Evolutionary conservation across 2,329 filamentous ascomycete genomes (phyloP).

Genomic region (Calonectria fujianensis): DNA sequence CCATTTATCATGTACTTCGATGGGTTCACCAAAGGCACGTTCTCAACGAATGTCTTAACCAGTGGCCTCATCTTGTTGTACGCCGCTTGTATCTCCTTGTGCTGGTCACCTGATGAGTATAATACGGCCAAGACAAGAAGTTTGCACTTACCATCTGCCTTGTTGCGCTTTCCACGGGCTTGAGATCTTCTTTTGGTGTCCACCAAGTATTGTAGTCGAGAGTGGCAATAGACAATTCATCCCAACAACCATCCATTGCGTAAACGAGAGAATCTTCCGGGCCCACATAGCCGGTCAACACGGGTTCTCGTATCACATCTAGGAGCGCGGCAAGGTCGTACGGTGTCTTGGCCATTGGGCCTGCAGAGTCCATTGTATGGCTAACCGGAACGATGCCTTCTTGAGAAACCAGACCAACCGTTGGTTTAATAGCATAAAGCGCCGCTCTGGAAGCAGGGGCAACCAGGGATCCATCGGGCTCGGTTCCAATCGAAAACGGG

Average conservation of each 20-base stretch:
- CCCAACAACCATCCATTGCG: neutral
- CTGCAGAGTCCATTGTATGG: neutral
- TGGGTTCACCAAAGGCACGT: neutral
- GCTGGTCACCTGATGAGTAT: neutral
- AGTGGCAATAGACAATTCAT: neutral
- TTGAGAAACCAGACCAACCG: neutral
- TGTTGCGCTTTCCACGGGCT: neutral
- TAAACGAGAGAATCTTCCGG: neutral
- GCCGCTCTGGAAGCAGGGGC: neutral
- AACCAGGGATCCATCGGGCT: neutral
- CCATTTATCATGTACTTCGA: neutral
- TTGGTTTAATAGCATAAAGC: neutral
- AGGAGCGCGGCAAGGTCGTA: neutral
- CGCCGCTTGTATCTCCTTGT: neutral
- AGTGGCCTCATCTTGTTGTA: constrained; percentile 1
- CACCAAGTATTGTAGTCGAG: neutral
- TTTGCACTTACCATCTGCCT: neutral
- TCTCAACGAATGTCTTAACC: neutral
- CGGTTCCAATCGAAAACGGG: neutral
- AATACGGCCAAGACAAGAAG: neutral
- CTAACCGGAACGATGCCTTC: neutral
- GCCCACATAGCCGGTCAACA: neutral
- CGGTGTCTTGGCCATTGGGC: neutral
- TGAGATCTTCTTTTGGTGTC: neutral
- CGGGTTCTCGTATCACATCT: neutral